phyloP scores from a whole-genome alignment of 768 basidiomycete species.

The Rhizopogon vesiculosus region DNA sequence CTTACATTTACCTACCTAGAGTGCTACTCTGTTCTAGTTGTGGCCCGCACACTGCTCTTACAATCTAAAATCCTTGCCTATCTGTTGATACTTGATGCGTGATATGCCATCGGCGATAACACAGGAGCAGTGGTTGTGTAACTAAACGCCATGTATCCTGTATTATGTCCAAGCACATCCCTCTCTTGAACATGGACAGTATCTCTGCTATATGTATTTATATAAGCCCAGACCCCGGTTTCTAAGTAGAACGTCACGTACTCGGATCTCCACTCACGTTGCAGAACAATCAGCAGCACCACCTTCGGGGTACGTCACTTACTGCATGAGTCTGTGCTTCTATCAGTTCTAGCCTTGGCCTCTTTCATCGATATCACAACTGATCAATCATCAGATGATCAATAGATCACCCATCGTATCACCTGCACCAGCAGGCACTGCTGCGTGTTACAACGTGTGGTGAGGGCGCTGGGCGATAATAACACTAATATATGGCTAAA shows the following conservation, averaged over 20 bases:
- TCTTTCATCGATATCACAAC: not conserved
- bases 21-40: no score
- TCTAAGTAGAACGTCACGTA: no score
- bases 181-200: slow-evolving; percentile 15
- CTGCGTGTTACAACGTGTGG: not conserved
- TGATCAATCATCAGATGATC: no score
- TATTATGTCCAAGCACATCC: slow-evolving; percentile 37
- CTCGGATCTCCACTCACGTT: not conserved
- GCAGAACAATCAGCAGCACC: not conserved
- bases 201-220: no score
- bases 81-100: no score
- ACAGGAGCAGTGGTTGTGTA: slow-evolving; percentile 38
- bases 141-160: slow-evolving; percentile 45
- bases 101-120: slow-evolving; percentile 25
- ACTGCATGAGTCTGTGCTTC: not conserved
- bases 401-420: not conserved
- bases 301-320: not conserved
- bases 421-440: not conserved
- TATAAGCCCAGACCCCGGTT: no score
- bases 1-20: no score
- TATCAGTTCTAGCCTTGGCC: not conserved
- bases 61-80: no score
- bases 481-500: not conserved
- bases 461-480: no score
- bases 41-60: no score